Evolutionary conservation across 225 moss, liverwort and hornwort species (phyloP).

Genomic region (Polytrichum formosum): DNA sequence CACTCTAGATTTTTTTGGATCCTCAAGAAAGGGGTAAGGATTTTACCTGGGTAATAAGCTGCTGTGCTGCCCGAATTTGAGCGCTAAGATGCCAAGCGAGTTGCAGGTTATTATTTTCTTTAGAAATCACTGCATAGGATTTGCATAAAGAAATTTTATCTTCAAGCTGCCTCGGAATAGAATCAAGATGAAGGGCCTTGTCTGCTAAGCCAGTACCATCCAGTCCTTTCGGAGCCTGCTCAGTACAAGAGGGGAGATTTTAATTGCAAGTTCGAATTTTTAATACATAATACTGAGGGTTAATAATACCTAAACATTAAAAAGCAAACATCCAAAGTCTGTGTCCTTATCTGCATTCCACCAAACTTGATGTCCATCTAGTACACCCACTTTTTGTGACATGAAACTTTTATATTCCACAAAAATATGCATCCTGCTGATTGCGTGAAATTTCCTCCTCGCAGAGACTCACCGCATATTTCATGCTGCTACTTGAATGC

Average conservation of each 20-base stretch:
- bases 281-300: neutral
- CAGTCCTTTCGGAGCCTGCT: neutral
- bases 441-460: too few relatives aligned
- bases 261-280: too few relatives aligned
- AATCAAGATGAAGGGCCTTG: conserved; percentile 2
- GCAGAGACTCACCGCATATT: neutral
- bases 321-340: neutral
- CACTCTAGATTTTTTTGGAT: neutral
- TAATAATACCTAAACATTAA: neutral
- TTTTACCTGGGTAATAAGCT: conserved; percentile 32
- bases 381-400: neutral
- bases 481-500: neutral
- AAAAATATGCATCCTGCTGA: too few relatives aligned
- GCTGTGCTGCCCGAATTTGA: conserved; percentile 52
- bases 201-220: neutral
- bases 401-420: too few relatives aligned
- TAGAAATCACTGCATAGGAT: conserved; percentile 60
- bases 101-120: conserved; percentile 50
- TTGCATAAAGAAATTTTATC: conserved; percentile 63
- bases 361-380: neutral
- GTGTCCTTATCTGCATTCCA: neutral
- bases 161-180: conserved; percentile 35
- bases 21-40: neutral
- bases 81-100: conserved; percentile 65
- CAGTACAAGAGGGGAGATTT: too few relatives aligned